Base-by-base conservation (phyloP, 192 early-diverging fungal genomes). In the Physocladia obscura region DNA sequence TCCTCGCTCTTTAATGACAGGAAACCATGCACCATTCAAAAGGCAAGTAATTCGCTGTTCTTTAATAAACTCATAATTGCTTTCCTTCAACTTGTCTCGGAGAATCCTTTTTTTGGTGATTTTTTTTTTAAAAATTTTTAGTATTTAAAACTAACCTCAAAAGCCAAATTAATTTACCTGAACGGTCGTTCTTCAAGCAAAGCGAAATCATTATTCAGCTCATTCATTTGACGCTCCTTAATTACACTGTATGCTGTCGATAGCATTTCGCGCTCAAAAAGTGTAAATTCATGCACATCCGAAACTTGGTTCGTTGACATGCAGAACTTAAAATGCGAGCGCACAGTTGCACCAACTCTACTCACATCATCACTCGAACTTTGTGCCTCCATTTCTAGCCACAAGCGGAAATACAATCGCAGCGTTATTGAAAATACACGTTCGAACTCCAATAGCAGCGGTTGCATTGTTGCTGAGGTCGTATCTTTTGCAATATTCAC, bases 61-160 rank as follows among this genome's bases (percentile, higher is more conserved):
- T 67, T 90, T 91, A 24, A 91, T 78, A 35, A 87, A 84, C 62
- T 90, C 87, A 56, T 89, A 90, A 34, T 82, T 87, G 62, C 87
- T 76, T 55, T 88, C 87, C 62, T 90, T 86, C 32, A 88, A 39
- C n/a, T 77, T 72, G 30, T 83, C 77, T 17, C 90, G 84, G 3
- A 91, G 69, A 57, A 88, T 83, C 22, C 90, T 90, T n/a, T 32
- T 61, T 47, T 24, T 15, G 17, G n/a, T n/a, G n/a, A n/a, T n/a
- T n/a, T n/a, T n/a, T n/a, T n/a, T n/a, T 27, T 3, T 11, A 50
- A 3, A 49, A 54, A 44, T 22, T 24, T 49, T n/a, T 13, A n/a
- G 8, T 44, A 44, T 8, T 8, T 13, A 44, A 44, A 8, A 44
- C 27, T n/a, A 60, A n/a, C 21, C 58, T 13, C 49, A 58, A 56